Evolutionary conservation across 371 early-diverging fungal genomes (phyloP), one percentile per base, ranked within the genome.

Genomic region (Mucor plumbeus): DNA sequence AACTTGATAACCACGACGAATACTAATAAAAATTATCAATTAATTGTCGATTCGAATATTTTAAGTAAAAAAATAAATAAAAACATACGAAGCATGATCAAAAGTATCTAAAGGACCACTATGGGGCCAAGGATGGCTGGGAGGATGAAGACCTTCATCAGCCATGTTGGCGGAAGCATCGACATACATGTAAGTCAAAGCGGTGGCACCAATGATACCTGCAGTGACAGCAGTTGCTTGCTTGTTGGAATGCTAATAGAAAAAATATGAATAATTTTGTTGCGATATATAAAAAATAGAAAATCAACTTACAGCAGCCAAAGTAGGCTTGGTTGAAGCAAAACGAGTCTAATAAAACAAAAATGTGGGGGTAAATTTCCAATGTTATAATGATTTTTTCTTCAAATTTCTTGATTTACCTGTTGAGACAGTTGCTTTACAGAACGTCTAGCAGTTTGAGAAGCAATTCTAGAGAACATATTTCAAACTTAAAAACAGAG

Each of bases 1-100:
- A 33, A 98, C 99, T 80, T 97, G 98, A 86, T 94, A 98, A 68
- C 98, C 99, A 84, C 98, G 97, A 74, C 98, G 96, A 64, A 97
- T 91, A 76, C 95, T 94, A 68, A 21, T 54, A 11, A 17, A 58
- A 15, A 59, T 21, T 15, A 50, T 44, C 31, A 7, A 39, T 63
- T 59, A 17, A 15, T 4, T 56, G 36, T 36, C 9, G 56, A 35
- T 4, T 36, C 17, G 9, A 36, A 19, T 36, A 3, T 31, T 1
- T 26, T 31, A 13, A n/a, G 35, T 26, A 26, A 26, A 1, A 26
- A 26, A 7, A 31, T n/a, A 35, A 53, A 15, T 40, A 21, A 7
- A 31, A 19, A 53, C 41, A 13, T 63, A 95, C 95, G 93, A 80
- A 63, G 96, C 94, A 70, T 97, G 97, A 77, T 98, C 99, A 83